Base-by-base conservation (phyloP, 176 grass and related monocot genomes). In the Miscanthus lutarioriparius region DNA sequence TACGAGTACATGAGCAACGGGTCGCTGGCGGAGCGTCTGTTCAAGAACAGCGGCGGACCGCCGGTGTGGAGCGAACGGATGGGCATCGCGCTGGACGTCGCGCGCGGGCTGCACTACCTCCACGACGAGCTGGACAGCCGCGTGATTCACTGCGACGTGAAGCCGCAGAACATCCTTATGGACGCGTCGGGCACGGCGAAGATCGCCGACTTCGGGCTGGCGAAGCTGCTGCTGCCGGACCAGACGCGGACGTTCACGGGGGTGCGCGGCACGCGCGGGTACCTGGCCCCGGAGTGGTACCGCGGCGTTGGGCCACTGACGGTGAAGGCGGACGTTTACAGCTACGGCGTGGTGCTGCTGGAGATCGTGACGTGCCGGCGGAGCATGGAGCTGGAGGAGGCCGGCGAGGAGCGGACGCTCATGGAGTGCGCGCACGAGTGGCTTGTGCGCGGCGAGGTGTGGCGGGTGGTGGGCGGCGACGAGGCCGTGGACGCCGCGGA, bases 1-100 rank as follows among this genome's bases (percentile, higher is more conserved):
- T 91, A 88, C 72, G 87, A 94, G 74, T 95, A 83, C 90, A 90
- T 95, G 90, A 86, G 70, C 74, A 83, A 76, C 9, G 79, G 85
- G 7, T 95, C 92, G 19, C 87, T 95, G 26, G 92, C 89, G 36
- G 82, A 91, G 40, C 45, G 76, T 17, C 82, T 95, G 27, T 95
- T 95, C 81, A 81, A 75, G 20, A 4, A 64, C 64, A 10, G n/a
- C 54, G 7, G 5, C 38, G 20, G 6, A 0, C 20, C 62, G 62
- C 15, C 80, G 39, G 32, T 27, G 40, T 85, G 86, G 85, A 0
- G 0, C 13, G 79, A 83, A 10, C 63, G 78, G 26, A 30, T 84
- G 38, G 38, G 73, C 41, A 59, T 88, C 20, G 73, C 88, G 37
- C 67, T 91, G 7, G 82, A 90, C 69, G 76, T 81, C 0, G 82